These are phyloP conservation scores for Entrophospora sp. DNA, from an alignment of 192 early-diverging fungal genomes.

Conservation along the genomic window DNA sequence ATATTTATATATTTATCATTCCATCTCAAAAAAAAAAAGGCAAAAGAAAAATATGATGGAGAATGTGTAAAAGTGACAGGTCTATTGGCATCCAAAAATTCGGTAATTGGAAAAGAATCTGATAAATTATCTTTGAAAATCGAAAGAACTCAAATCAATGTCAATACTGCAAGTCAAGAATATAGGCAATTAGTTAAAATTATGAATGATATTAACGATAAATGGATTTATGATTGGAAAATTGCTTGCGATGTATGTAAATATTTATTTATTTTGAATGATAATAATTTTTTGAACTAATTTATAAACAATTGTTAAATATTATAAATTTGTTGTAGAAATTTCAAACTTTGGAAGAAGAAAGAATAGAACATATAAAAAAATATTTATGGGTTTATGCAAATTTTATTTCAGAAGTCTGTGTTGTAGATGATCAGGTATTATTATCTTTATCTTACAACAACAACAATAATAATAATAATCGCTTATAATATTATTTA, in stretches of 20 bases:
- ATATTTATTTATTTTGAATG: not conserved
- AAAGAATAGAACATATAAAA: conserved; percentile 60
- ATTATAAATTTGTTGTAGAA: conserved; percentile 29
- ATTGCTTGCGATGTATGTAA: conserved; percentile 45
- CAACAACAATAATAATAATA: too few species aligned
- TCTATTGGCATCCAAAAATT: conserved; percentile 26
- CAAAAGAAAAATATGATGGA: conserved; percentile 35
- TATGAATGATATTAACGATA: conserved; percentile 34
- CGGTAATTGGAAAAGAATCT: conserved; percentile 31
- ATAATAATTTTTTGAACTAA: not conserved
- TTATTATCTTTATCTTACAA: too few species aligned
- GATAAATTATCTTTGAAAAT: conserved; percentile 31
- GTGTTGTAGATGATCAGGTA: conserved; percentile 64
- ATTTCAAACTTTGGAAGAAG: conserved; percentile 63
- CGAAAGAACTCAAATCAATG: conserved; percentile 33
- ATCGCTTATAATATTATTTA: too few species aligned
- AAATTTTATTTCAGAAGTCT: conserved; percentile 62
- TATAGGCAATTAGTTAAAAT: conserved; percentile 43
- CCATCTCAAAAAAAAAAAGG: conserved; percentile 10
- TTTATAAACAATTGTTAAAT: not conserved
- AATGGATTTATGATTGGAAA: conserved; percentile 47
- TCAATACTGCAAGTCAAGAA: conserved; percentile 36
- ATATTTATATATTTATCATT: not conserved
- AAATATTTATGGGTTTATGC: conserved; percentile 60
- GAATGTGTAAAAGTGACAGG: conserved; percentile 32